Percentiles rank a stretch among this genome's conserved stretches.
phyloP scores from a whole-genome alignment of 169 alveolate species.

The Theileria sp. region DNA sequence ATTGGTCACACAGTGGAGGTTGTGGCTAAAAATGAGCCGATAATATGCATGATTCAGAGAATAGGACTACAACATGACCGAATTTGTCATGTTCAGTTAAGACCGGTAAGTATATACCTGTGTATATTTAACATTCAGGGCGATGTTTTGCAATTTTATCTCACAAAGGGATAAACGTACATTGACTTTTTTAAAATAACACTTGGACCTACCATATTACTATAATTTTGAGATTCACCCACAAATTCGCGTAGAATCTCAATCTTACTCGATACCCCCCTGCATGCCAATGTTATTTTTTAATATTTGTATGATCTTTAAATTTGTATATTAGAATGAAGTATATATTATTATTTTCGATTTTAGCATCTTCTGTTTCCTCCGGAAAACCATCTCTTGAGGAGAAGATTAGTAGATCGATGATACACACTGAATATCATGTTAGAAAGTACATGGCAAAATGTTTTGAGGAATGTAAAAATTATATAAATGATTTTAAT shows the following conservation, averaged over 20 bases:
- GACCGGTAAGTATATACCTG: slow-evolving; percentile 42
- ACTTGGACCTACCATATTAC: no score
- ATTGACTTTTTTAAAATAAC: no score
- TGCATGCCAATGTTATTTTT: background rate
- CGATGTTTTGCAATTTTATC: slow-evolving; percentile 49
- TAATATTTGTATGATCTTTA: background rate
- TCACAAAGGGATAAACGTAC: slow-evolving; percentile 46
- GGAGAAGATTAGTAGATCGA: background rate
- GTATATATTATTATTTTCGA: no score
- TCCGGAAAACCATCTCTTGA: background rate
- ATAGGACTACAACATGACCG: slow-evolving; percentile 62
- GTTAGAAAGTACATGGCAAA: background rate
- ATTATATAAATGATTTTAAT: background rate
- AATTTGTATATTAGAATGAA: background rate
- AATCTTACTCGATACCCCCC: background rate
- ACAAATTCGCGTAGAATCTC: background rate
- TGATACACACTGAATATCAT: background rate
- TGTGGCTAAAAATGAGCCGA: slow-evolving; percentile 26
- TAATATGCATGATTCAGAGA: slow-evolving; percentile 65
- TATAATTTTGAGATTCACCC: background rate
- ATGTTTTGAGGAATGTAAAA: background rate
- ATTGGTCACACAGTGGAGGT: slow-evolving; percentile 67
- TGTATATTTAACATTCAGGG: slow-evolving; percentile 24
- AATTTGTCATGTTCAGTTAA: slow-evolving; percentile 58
- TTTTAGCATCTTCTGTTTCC: background rate